A percentile compares a stretch with the other conserved stretches of the same genome.
Evolutionary conservation across 2,329 filamentous ascomycete genomes (phyloP).

Genomic region (Dactylonectria estremocensis): DNA sequence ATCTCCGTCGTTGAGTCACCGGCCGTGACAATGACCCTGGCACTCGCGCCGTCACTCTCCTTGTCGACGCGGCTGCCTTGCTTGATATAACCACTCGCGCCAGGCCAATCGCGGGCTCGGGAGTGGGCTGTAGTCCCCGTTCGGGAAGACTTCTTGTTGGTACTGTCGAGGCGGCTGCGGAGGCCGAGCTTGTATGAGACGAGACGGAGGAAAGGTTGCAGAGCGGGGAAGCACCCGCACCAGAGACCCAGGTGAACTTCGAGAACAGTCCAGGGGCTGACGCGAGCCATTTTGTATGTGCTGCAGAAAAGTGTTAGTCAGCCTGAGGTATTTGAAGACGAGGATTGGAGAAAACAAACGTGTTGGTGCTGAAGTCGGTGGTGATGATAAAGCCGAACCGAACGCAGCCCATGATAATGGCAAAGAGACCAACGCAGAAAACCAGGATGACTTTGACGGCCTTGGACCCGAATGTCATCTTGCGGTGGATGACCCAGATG

Average conservation of each 20-base stretch:
- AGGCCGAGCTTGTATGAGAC: slow-evolving; percentile 37
- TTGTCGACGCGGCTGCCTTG: slow-evolving; percentile 28
- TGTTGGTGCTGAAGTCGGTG: slow-evolving; percentile 48
- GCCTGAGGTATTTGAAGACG: neutral
- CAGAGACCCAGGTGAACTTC: slow-evolving; percentile 60
- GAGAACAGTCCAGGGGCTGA: slow-evolving; percentile 57
- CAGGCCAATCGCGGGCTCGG: slow-evolving; percentile 32
- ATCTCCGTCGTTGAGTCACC: slow-evolving; percentile 35
- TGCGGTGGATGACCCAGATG: slow-evolving; percentile 55
- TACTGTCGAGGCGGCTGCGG: slow-evolving; percentile 34
- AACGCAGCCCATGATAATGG: slow-evolving; percentile 55
- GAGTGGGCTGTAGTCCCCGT: slow-evolving; percentile 30
- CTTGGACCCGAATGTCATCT: slow-evolving; percentile 54
- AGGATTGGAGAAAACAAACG: slow-evolving; percentile 45
- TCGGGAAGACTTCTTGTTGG: slow-evolving; percentile 40
- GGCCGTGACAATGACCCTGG: slow-evolving; percentile 23
- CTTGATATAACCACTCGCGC: slow-evolving; percentile 31
- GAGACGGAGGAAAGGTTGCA: slow-evolving; percentile 57
- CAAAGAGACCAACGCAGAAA: slow-evolving; percentile 56
- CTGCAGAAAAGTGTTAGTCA: slow-evolving; percentile 35
- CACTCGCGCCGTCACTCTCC: slow-evolving; percentile 21
- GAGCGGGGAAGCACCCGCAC: slow-evolving; percentile 58
- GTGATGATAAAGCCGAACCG: slow-evolving; percentile 53
- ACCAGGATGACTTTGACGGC: slow-evolving; percentile 56
- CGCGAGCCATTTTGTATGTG: slow-evolving; percentile 55